phyloP scores from a whole-genome alignment of 192 early-diverging fungal genomes.

The Umbelopsis sp. region DNA sequence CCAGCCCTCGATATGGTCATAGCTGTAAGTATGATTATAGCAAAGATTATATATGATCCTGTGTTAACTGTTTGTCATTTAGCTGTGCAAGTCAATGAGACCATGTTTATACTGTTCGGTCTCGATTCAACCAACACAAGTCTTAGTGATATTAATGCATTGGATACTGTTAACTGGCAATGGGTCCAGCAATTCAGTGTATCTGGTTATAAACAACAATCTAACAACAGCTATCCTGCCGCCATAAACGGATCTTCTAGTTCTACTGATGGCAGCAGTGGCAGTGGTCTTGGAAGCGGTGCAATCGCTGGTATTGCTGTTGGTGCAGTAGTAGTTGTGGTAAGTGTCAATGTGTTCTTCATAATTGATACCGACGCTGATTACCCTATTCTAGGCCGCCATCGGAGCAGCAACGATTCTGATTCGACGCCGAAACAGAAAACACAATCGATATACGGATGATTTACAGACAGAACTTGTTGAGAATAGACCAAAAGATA shows the following conservation, averaged over 20 bases:
- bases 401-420: neutral
- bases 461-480: neutral
- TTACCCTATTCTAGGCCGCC: neutral
- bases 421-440: neutral
- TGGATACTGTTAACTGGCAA: slow-evolving; percentile 3
- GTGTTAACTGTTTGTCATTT: neutral
- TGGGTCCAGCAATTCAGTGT: neutral
- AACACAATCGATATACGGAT: neutral
- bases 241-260: neutral
- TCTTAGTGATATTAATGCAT: neutral
- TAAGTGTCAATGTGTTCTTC: neutral
- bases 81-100: slow-evolving; percentile 14
- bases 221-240: neutral
- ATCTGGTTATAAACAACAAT: neutral
- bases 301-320: slow-evolving; percentile 2
- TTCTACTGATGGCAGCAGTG: neutral
- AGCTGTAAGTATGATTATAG: neutral
- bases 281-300: neutral
- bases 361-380: neutral
- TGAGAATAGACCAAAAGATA: neutral
- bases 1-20: neutral
- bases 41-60: neutral
- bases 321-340: neutral
- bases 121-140: neutral
- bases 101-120: slow-evolving; percentile 14